phyloP scores from a whole-genome alignment of 345 rosid genomes.

The Pistacia vera region DNA sequence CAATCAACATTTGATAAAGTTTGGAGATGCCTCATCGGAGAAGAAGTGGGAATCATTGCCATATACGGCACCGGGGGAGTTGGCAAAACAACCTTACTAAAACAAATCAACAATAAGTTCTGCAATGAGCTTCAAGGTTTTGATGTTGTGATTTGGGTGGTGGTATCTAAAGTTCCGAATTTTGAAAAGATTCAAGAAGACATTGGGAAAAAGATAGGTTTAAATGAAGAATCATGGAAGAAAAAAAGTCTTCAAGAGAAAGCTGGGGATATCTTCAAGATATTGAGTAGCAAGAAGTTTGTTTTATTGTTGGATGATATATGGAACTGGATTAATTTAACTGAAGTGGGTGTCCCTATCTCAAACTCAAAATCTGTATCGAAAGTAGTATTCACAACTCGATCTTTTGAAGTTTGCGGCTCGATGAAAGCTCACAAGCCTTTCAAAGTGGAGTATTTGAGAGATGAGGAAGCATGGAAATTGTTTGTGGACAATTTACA shows the following conservation, averaged over 20 bases:
- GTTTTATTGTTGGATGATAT: not conserved
- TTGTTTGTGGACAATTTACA: no score
- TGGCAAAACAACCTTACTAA: not conserved
- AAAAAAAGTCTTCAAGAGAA: not conserved
- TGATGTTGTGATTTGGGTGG: not conserved
- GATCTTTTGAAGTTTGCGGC: not conserved
- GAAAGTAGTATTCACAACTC: not conserved
- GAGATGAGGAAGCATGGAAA: not conserved
- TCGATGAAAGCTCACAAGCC: not conserved
- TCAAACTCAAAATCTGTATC: not conserved
- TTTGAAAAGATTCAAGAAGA: not conserved
- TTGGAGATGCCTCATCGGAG: not conserved
- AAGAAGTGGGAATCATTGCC: not conserved
- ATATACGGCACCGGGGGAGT: not conserved
- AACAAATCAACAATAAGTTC: not conserved
- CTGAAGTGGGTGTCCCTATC: not conserved
- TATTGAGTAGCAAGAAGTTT: not conserved
- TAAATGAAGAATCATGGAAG: not conserved
- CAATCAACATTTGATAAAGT: not conserved
- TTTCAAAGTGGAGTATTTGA: not conserved
- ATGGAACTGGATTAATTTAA: not conserved
- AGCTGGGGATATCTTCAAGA: not conserved
- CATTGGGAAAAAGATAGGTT: not conserved
- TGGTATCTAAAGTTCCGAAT: not conserved
- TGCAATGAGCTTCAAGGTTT: not conserved